Base-by-base conservation (phyloP, 805 yeast genomes). In the Priceomyces castillae region DNA sequence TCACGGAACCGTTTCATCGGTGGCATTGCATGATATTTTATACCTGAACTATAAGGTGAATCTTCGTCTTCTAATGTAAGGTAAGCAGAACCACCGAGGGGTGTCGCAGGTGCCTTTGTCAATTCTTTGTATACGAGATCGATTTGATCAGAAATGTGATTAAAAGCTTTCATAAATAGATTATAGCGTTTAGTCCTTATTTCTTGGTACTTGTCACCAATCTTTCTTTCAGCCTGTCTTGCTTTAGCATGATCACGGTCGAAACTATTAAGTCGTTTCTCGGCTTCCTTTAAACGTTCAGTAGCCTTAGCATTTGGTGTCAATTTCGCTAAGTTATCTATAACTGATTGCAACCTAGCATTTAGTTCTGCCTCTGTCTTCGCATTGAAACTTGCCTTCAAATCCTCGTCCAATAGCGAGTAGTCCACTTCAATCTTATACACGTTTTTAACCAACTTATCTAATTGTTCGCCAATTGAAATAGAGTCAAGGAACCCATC, bases 61-160 rank as follows among this genome's bases (percentile, higher is more conserved):
- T 88, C 96, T 47, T 84, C 94, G 54, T 89, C 90, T 53, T 89
- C 96, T 30, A 90, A 64, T 0, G 92, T 84, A 44, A 94, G 70
- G 48, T 87, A 84, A 0, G 98, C 98, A n/a, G 94, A 82, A 1
- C 98, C 98, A 34, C 97, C 97, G 22, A 85, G 71, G 1, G 95
- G 84, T 25, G 87, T 79, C 0, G 82, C 77, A 3, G 74, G 64
- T 0, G 86, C 77, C 50, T 78, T 82, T 0, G 97, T 94, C 40
- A 94, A 71, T 54, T 90, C 97, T 57, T 90, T 84, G 63, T 92
- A 94, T 7, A 89, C 82, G 0, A 69, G 65, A 58, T 87, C 95
- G 50, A 94, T 84, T 43, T 77, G 74, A 2, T 70, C 73, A 3
- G 92, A 78, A 25, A 92, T 83, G 54, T 85, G 89, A n/a, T 78